Conservation (phyloP, 371 early-diverging fungal genomes). For the Fennellomyces sp. region DNA sequence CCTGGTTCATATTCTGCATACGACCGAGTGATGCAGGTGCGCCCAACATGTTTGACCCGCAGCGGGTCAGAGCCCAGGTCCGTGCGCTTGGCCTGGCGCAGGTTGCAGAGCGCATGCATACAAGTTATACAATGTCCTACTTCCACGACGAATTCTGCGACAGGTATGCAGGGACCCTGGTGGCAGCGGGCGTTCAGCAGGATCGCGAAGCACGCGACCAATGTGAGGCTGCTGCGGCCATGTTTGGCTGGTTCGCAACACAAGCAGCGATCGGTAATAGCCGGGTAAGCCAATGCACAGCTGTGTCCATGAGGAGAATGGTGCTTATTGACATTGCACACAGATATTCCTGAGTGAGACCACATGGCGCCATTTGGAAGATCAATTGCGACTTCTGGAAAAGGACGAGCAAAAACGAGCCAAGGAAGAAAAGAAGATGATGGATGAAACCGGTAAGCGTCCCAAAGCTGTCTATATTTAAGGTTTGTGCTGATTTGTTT, state of each 20-base stretch:
- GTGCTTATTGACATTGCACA: background rate
- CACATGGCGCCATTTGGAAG: conserved; percentile 71
- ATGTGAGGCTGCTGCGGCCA: conserved; percentile 63
- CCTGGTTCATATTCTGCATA: conserved; percentile 90
- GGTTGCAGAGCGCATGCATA: conserved; percentile 54
- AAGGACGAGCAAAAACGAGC: conserved; percentile 33
- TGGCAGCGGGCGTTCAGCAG: conserved; percentile 44
- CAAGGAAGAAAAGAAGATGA: conserved; percentile 24
- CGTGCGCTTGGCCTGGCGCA: conserved; percentile 58
- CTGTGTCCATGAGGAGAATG: background rate
- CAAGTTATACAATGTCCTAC: conserved; percentile 59
- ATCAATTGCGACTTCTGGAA: conserved; percentile 44
- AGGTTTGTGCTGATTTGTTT: too few relatives aligned
- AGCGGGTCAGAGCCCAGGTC: conserved; percentile 68
- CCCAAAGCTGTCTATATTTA: background rate
- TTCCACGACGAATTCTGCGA: conserved; percentile 65
- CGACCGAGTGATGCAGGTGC: conserved; percentile 68
- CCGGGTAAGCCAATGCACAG: too few relatives aligned
- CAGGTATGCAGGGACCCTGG: conserved; percentile 62
- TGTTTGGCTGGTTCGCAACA: conserved; percentile 65
- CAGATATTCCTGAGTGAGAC: conserved; percentile 72
- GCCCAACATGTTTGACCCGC: conserved; percentile 63
- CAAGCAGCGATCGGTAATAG: conserved; percentile 76
- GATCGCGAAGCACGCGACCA: conserved; percentile 33
- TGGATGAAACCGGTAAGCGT: conserved; percentile 8